Evolutionary conservation across 768 basidiomycete species (phyloP).

Genomic region (Suillus decipiens): DNA sequence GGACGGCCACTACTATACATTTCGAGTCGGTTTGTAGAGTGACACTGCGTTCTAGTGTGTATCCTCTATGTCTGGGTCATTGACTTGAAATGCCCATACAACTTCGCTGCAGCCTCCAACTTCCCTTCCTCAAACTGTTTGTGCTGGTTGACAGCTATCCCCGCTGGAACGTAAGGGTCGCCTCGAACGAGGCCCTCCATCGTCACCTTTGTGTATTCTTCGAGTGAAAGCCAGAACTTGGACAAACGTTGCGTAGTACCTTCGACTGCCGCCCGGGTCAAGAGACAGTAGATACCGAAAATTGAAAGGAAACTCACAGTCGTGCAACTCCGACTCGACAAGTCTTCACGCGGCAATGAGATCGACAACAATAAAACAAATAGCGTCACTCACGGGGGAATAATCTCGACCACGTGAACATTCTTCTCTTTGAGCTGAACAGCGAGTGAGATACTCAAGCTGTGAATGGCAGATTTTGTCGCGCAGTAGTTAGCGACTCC

Average conservation of each 20-base stretch:
- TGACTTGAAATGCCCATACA: not conserved
- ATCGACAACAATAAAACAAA: slow-evolving; percentile 11
- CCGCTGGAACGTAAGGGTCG: slow-evolving; percentile 32
- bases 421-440: slow-evolving; percentile 49
- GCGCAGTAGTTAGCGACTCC: slow-evolving; percentile 53
- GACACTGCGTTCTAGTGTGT: not conserved
- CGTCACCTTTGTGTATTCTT: slow-evolving; percentile 42
- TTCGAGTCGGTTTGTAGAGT: too few relatives aligned
- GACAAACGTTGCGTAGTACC: slow-evolving; percentile 49
- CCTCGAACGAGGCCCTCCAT: slow-evolving; percentile 41
- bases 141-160: slow-evolving; percentile 18
- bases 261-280: slow-evolving; percentile 58
- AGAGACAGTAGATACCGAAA: slow-evolving; percentile 15
- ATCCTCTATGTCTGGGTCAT: slow-evolving; percentile 1
- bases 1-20: not conserved
- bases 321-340: slow-evolving; percentile 64
- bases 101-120: slow-evolving; percentile 17
- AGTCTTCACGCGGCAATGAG: slow-evolving; percentile 36
- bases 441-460: slow-evolving; percentile 48
- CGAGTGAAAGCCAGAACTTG: slow-evolving; percentile 59
- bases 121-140: slow-evolving; percentile 34
- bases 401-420: slow-evolving; percentile 55
- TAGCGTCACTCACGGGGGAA: slow-evolving; percentile 51
- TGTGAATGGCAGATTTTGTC: slow-evolving; percentile 59
- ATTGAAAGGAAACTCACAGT: slow-evolving; percentile 38